Percentiles rank a stretch among this genome's conserved stretches.
phyloP scores from a whole-genome alignment of 345 rosid species.

The Bruguiera parviflora region DNA sequence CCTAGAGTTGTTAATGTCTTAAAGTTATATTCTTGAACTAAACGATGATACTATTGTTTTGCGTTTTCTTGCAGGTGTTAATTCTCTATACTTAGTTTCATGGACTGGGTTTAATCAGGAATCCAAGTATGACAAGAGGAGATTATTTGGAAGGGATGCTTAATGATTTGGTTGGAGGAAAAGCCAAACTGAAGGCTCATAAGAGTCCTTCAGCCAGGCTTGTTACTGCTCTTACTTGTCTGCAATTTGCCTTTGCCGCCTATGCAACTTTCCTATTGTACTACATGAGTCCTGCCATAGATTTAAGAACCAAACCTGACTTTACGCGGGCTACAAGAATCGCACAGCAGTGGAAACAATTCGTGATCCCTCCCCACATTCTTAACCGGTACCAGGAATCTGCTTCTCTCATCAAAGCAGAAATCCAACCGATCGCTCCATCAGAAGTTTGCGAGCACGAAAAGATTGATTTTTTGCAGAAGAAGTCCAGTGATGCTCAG shows the following conservation, averaged over 20 bases:
- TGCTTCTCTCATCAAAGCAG: slow-evolving; percentile 31
- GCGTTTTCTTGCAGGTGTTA: slow-evolving; percentile 27
- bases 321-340: slow-evolving; percentile 85
- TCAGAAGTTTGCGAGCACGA: slow-evolving; percentile 75
- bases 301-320: slow-evolving; percentile 73
- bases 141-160: slow-evolving; percentile 77
- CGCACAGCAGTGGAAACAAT: slow-evolving; percentile 65
- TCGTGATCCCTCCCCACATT: slow-evolving; percentile 67
- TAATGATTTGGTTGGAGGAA: slow-evolving; percentile 54
- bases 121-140: slow-evolving; percentile 50
- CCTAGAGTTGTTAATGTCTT: background rate
- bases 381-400: slow-evolving; percentile 58
- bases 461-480: slow-evolving; percentile 84
- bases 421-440: slow-evolving; percentile 37
- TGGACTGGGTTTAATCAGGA: slow-evolving; percentile 64
- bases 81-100: slow-evolving; percentile 10
- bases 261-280: slow-evolving; percentile 87
- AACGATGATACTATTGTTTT: background rate
- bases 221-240: slow-evolving; percentile 67
- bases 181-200: slow-evolving; percentile 36
- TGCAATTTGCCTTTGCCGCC: slow-evolving; percentile 80
- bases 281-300: slow-evolving; percentile 84
- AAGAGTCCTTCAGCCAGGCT: slow-evolving; percentile 46
- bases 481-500: slow-evolving; percentile 65
- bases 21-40: slow-evolving; percentile 11